A percentile compares a stretch with the other conserved stretches of the same genome.
These are phyloP conservation scores for Pyricularia grisea DNA, from an alignment of 2,329 filamentous ascomycete genomes.

Conservation along the genomic window DNA sequence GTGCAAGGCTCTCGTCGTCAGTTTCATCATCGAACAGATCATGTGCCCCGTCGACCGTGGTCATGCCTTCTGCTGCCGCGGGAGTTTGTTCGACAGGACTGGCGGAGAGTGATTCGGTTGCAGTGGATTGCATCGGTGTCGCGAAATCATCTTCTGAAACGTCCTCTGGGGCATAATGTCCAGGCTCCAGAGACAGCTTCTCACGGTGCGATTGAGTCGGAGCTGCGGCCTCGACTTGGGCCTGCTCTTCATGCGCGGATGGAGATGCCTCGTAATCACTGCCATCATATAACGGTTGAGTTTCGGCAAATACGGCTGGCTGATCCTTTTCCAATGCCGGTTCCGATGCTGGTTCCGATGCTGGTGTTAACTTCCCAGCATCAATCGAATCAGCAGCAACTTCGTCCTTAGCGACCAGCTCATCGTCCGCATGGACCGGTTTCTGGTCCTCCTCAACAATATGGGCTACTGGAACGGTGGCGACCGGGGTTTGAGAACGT, in stretches of 20 bases:
- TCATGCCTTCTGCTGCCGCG: constrained; percentile 15
- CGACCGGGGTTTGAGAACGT: not conserved
- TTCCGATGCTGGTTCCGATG: no score
- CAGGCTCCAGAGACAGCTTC: not conserved
- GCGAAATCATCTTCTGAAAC: not conserved
- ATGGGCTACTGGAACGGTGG: not conserved
- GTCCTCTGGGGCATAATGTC: not conserved
- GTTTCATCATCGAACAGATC: constrained; percentile 20
- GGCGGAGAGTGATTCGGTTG: not conserved
- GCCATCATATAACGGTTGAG: not conserved
- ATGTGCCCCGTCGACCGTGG: constrained; percentile 24
- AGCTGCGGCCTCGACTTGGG: not conserved
- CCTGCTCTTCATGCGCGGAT: not conserved
- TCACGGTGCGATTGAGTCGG: not conserved
- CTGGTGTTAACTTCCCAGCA: not conserved
- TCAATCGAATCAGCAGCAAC: not conserved
- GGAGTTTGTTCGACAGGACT: not conserved
- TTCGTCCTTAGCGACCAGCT: not conserved
- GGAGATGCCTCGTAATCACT: not conserved
- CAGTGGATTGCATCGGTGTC: not conserved
- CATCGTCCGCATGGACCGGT: not conserved
- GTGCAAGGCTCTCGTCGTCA: not conserved
- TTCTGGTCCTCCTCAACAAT: constrained; percentile 6
- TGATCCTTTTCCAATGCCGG: no score
- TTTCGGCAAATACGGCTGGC: not conserved